phyloP scores from a whole-genome alignment of 768 basidiomycete species.

The Boletus edulis region DNA sequence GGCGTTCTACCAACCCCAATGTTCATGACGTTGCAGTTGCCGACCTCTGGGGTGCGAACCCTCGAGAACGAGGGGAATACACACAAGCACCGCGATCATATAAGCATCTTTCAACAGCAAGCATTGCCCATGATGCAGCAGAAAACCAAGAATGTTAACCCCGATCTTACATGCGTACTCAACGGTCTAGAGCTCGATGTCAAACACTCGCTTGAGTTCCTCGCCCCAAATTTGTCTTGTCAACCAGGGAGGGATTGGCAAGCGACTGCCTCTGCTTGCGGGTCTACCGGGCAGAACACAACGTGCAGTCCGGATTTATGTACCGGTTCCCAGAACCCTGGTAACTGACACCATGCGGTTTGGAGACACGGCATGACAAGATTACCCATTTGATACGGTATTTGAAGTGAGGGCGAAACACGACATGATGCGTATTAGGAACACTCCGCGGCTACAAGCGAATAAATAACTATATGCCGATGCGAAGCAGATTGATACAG shows the following conservation, averaged over 20 bases:
- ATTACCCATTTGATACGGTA: slow-evolving; percentile 14
- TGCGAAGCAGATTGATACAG: slow-evolving; percentile 30
- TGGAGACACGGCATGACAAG: slow-evolving; percentile 19
- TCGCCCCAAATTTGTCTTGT: slow-evolving; percentile 26
- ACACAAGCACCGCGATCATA: slow-evolving; percentile 5
- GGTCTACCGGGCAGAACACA: slow-evolving; percentile 19
- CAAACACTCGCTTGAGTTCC: slow-evolving; percentile 27
- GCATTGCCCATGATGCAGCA: slow-evolving; percentile 1
- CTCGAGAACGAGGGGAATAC: slow-evolving; percentile 16
- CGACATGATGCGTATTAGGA: slow-evolving; percentile 23
- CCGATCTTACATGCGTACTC: slow-evolving; percentile 14
- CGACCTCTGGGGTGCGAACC: slow-evolving; percentile 9
- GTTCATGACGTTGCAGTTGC: slow-evolving; percentile 14
- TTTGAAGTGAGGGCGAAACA: slow-evolving; percentile 23
- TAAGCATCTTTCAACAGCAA: not conserved
- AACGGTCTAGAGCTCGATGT: slow-evolving; percentile 26
- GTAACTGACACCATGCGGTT: slow-evolving; percentile 29
- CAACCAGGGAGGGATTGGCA: slow-evolving; percentile 19
- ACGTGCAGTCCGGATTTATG: slow-evolving; percentile 22
- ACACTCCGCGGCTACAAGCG: slow-evolving; percentile 27
- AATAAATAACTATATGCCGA: slow-evolving; percentile 29
- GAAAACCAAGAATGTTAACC: slow-evolving; percentile 3
- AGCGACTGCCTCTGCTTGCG: slow-evolving; percentile 16
- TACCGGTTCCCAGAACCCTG: slow-evolving; percentile 24
- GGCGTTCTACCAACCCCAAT: slow-evolving; percentile 14